Base-by-base conservation (phyloP, 202 grass and related monocot genomes). In the Carex arenaria region DNA sequence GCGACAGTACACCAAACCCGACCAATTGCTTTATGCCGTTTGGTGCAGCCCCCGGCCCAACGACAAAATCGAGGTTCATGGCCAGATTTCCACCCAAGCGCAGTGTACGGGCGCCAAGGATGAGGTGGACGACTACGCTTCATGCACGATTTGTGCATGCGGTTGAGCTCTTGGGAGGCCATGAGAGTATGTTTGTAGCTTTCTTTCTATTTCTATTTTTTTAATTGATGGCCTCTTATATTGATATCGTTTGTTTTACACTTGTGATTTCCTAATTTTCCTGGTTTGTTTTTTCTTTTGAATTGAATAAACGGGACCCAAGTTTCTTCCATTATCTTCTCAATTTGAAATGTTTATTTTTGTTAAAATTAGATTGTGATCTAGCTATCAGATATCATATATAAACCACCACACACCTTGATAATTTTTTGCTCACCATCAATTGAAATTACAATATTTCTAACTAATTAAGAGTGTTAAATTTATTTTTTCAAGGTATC, bases 91-190 rank as follows among this genome's bases (percentile, higher is more conserved):
- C 86, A 38, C 45, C 81, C 1, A 87, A 84, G 30, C 85, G 87
- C n/a, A 89, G 82, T 55, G 77, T 85, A 13, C 56, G 90, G 64
- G 87, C 90, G 18, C 90, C 90, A 0, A 88, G 90, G 83, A 93
- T 93, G 90, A 76, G 90, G 68, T 93, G 90, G 90, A 93, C 90
- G 1, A 86, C 90, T 2, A 89, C 87, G 3, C 90, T 92, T 80
- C 90, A 92, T 72, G 82, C 85, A 0, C 82, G 90, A 83, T 92
- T 92, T 75, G 87, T 92, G 36, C 90, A 92, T 82, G 90, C 90
- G 7, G 90, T 92, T 31, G 87, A 87, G 57, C 81, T 92, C 26
- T 78, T 92, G 1, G 90, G 90, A 61, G 90, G 90, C 38, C 90
- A 92, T 81, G 90, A 92, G 64, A 89, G 90, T 92, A 89, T 71